Percentiles rank a stretch among this genome's conserved stretches.
phyloP scores from a whole-genome alignment of 176 grass and related monocot genomes.

The Neostapfia colusana region DNA sequence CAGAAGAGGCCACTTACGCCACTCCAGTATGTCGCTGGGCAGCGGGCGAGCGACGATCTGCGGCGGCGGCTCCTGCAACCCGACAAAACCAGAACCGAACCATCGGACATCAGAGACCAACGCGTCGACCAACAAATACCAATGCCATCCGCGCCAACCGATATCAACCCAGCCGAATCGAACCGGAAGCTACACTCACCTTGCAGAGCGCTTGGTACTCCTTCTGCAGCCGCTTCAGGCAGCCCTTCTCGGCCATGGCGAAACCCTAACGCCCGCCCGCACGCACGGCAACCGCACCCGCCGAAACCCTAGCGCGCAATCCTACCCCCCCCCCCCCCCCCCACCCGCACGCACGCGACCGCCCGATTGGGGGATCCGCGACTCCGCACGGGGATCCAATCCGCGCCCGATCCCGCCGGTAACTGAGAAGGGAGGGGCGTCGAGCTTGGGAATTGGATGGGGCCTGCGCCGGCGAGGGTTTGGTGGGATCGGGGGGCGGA shows the following conservation, averaged over 20 bases:
- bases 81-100: background rate
- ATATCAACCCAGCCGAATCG: background rate
- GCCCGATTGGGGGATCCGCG: slow-evolving; percentile 34
- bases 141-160: background rate
- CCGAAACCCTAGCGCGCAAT: slow-evolving; percentile 30
- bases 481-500: slow-evolving; percentile 38
- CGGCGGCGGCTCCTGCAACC: slow-evolving; percentile 79
- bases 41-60: slow-evolving; percentile 96
- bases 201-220: slow-evolving; percentile 97
- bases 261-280: slow-evolving; percentile 18
- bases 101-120: slow-evolving; percentile 24
- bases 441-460: background rate
- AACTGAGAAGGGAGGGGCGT: background rate
- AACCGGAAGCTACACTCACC: slow-evolving; percentile 36
- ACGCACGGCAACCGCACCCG: background rate
- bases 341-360: background rate
- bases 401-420: background rate
- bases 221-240: slow-evolving; percentile 97
- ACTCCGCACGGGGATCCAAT: background rate
- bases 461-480: background rate
- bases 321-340: too few species aligned
- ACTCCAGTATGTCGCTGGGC: slow-evolving; percentile 93
- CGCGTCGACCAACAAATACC: background rate
- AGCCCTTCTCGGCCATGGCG: slow-evolving; percentile 83
- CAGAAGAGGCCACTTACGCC: slow-evolving; percentile 63